Base-by-base conservation (phyloP, 805 yeast genomes). In the Hanseniaspora meyeri region DNA sequence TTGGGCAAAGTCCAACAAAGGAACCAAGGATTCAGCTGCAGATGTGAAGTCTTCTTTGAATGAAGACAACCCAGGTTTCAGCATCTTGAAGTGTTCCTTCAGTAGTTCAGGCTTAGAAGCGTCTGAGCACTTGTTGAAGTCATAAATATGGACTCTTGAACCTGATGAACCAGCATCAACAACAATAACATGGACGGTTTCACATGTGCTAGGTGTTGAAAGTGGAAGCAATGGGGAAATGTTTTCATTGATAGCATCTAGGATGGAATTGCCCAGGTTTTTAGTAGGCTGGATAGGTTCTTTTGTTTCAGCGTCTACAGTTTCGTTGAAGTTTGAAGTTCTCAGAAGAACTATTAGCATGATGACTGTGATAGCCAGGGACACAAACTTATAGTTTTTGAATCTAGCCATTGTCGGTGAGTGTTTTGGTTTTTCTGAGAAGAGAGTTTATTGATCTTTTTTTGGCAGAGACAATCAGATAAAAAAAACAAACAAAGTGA, bases 141-240 rank as follows among this genome's bases (percentile, higher is more conserved):
- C 82, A 71, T 95, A 93, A 49, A 93, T 83, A 70, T 95, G 99
- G 42, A 93, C 86, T 69, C 98, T 82, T 16, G 97, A 89, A 36
- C 98, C 98, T 16, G 95, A 85, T 1, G 97, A 90, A 9, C 98
- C 99, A 8, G 98, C 98, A 73, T 93, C 99, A 57, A 93, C 75
- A 96, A 93, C 89, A 27, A 93, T 78, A 34, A 90, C 97, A 63
- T 78, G 70, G 31, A 78, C 73, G 50, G 69, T 68, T 3, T 59
- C 64, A 64, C 80, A 76, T 20, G 29, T 10, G 37, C 11, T 46
- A 55, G 14, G 60, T 57, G 50, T 7, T 17, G 56, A 27, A 2
- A 45, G 14, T 17, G 9, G 38, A 32, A 53, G 27, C 7, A 48
- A 37, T 16, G 57, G 52, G 11, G 43, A 45, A 9, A 48, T 12